These are phyloP conservation scores for Alliaria petiolata DNA, from an alignment of 345 rosid species.

Conservation along the genomic window DNA sequence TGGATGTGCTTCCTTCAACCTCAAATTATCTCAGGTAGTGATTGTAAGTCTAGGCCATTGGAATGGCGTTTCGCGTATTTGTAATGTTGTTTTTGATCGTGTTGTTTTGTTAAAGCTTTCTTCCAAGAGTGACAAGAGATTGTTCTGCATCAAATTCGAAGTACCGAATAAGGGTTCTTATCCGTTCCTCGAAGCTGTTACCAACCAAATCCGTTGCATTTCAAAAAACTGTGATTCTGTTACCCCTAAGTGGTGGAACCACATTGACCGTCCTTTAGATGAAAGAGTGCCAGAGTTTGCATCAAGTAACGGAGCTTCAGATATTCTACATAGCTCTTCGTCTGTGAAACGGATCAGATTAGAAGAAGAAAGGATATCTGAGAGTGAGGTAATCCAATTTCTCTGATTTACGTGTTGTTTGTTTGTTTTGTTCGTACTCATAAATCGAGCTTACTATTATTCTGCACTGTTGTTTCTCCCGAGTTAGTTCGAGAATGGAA, in stretches of 20 bases:
- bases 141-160: conserved; percentile 63
- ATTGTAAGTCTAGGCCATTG: background rate
- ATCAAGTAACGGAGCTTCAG: conserved; percentile 36
- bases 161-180: conserved; percentile 43
- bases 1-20: conserved; percentile 77
- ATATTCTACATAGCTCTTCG: conserved; percentile 35
- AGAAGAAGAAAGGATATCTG: conserved; percentile 41
- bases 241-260: conserved; percentile 52
- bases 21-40: conserved; percentile 76
- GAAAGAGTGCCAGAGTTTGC: background rate
- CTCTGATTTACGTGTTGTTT: background rate
- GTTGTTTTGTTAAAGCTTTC: conserved; percentile 58
- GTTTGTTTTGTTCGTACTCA: background rate
- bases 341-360: conserved; percentile 53
- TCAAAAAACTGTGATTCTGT: conserved; percentile 45
- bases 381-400: conserved; percentile 31
- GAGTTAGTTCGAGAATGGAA: conserved; percentile 14
- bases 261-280: too few species aligned
- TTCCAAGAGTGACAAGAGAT: conserved; percentile 70
- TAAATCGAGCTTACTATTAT: background rate
- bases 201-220: conserved; percentile 66
- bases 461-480: conserved; percentile 7
- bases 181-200: conserved; percentile 63
- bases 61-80: background rate
- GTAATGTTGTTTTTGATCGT: background rate